Base-by-base conservation (phyloP, 2,329 filamentous ascomycete species). In the Alternaria brassicae region DNA sequence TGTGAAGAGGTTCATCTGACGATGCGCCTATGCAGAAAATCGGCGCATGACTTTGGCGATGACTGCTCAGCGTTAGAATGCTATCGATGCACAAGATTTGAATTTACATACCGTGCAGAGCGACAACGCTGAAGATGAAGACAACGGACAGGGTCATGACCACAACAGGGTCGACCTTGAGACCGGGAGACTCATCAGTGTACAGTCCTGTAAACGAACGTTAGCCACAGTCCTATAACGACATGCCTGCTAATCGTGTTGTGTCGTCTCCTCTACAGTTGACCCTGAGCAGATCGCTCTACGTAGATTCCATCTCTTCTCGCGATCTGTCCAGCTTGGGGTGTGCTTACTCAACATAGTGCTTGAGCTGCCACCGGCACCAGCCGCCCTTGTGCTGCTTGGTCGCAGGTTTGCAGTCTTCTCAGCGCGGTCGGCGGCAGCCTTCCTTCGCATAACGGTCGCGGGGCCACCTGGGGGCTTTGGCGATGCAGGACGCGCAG, bases 111-210 rank as follows among this genome's bases (percentile, higher is more conserved):
- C 95, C 93, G 83, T 99, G 95, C 77, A 99, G 86, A 71, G 93
- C 93, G 75, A 99, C 95, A 77, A 99, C 95, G 76, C 91, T 95
- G 84, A 99, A 97, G 81, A 99, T 99, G 82, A 99, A 99, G 64
- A 96, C 95, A 73, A 99, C 88, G 75, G 92, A 96, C 72, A 99
- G 86, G 70, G 97, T 95, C 76, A 99, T 86, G 66, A 99, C 94
- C 68, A 99, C 93, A 60, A 99, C 95, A 21, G 95, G 95, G 80
- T 99, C 95, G 67, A 99, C 95, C 85, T 97, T 97, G 74, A 99
- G 85, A 63, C 95, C 95, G 59, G 95, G 95, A 67, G 92, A 96
- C 84, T 99, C 95, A 78, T 99, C 95, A 58, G 95, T 99, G 88
- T 99, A 99, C 42, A 99, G 89, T 81, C 88, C 90, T 93, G 57